Conservation (phyloP, 176 grass and related monocot species). For the Rhynchospora tenuis region DNA sequence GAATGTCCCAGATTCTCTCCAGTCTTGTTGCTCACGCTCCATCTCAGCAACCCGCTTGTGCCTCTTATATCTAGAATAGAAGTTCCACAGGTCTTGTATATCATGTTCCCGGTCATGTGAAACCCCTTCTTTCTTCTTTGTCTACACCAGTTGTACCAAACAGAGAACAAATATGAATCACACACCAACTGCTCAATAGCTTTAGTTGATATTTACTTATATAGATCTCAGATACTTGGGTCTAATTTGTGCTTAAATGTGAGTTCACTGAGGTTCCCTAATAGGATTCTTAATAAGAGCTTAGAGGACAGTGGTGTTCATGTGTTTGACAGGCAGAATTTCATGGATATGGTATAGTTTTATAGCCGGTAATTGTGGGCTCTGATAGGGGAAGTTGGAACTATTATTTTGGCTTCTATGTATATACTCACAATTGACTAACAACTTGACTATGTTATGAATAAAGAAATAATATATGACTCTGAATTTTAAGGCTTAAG, state of each 20-base stretch:
- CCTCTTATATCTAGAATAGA: slow-evolving; percentile 72
- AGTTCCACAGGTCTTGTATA: slow-evolving; percentile 60
- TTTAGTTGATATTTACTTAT: not conserved
- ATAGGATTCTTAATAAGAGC: not conserved
- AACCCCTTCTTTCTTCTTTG: slow-evolving; percentile 68
- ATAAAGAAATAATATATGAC: not conserved
- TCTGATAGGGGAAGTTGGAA: not conserved
- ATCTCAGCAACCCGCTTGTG: slow-evolving; percentile 58
- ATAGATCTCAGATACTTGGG: not conserved
- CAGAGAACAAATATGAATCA: not conserved
- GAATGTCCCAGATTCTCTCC: slow-evolving; percentile 64
- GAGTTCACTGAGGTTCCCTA: not conserved
- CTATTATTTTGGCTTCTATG: not conserved
- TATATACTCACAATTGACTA: not conserved
- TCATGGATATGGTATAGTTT: not conserved
- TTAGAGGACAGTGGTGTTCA: not conserved
- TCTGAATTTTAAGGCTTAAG: not conserved
- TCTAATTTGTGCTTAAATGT: not conserved
- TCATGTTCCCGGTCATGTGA: slow-evolving; percentile 56
- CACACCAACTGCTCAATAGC: not conserved
- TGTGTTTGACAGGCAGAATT: not conserved
- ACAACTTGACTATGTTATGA: not conserved
- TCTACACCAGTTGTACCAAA: slow-evolving; percentile 61
- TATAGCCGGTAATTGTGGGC: not conserved
- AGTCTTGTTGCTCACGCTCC: slow-evolving; percentile 60